Conservation (phyloP, 345 rosid genomes). For the Viola odorata region DNA sequence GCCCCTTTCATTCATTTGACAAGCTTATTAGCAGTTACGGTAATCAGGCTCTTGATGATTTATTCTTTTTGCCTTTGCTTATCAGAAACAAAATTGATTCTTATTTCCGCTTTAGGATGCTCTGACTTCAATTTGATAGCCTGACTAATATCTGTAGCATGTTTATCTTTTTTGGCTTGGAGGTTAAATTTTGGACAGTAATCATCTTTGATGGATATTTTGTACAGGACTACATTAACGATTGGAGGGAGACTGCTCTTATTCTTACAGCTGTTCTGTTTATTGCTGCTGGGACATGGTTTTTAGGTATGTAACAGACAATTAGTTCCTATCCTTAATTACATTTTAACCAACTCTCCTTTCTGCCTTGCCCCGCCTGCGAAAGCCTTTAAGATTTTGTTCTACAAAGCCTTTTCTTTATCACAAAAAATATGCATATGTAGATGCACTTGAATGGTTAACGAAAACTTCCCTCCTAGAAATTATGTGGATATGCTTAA, state of each 20-base stretch:
- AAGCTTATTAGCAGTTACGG: no score
- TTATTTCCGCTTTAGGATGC: neutral
- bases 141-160: neutral
- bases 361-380: no score
- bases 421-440: no score
- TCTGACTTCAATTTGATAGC: neutral
- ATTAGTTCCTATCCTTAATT: no score
- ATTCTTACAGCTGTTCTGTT: constrained; percentile 64
- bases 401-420: no score
- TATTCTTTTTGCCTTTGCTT: neutral
- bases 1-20: no score
- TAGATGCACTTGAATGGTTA: no score
- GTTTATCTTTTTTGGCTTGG: neutral
- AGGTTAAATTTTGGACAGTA: no score
- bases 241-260: constrained; percentile 85
- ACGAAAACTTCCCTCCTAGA: no score
- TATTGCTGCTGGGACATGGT: constrained; percentile 80
- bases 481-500: no score
- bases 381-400: no score
- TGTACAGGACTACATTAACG: constrained; percentile 57
- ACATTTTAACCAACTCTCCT: no score
- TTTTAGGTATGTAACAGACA: constrained; percentile 34
- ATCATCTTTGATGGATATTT: neutral
- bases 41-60: neutral
- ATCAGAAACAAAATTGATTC: neutral